These are phyloP conservation scores for Pestalotiopsis sp. DNA, from an alignment of 2,329 filamentous ascomycete species.

Conservation along the genomic window DNA sequence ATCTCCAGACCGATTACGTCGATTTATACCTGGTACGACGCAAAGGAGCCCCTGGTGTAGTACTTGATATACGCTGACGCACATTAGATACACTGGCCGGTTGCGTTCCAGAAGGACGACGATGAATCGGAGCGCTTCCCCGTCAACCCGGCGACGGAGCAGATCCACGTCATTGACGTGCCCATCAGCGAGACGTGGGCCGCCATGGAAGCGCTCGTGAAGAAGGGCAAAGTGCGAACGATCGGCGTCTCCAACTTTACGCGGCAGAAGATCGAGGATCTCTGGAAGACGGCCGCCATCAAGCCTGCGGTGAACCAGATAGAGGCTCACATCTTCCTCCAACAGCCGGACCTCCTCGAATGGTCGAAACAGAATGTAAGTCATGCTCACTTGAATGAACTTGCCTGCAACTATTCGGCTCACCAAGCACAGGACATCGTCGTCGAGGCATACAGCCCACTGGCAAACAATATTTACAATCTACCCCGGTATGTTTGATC, in stretches of 20 bases:
- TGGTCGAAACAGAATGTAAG: constrained; percentile 19
- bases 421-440: constrained; percentile 16
- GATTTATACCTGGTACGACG: constrained; percentile 34
- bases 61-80: neutral
- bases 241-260: constrained; percentile 66
- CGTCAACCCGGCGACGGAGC: constrained; percentile 19
- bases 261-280: constrained; percentile 52
- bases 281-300: constrained; percentile 49
- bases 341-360: constrained; percentile 33
- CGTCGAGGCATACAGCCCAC: constrained; percentile 47
- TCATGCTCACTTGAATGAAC: neutral
- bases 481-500: constrained; percentile 27
- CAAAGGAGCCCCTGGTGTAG: neutral
- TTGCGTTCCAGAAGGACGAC: constrained; percentile 26
- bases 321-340: constrained; percentile 49
- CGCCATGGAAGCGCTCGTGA: constrained; percentile 43
- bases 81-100: constrained; percentile 37
- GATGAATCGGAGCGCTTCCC: constrained; percentile 22
- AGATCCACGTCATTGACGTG: constrained; percentile 29
- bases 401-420: neutral
- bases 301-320: constrained; percentile 55
- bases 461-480: constrained; percentile 57
- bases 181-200: constrained; percentile 20
- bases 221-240: constrained; percentile 54
- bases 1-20: constrained; percentile 39